Evolutionary conservation across 2,329 filamentous ascomycete species (phyloP).

Genomic region (Cladosporium sp.): DNA sequence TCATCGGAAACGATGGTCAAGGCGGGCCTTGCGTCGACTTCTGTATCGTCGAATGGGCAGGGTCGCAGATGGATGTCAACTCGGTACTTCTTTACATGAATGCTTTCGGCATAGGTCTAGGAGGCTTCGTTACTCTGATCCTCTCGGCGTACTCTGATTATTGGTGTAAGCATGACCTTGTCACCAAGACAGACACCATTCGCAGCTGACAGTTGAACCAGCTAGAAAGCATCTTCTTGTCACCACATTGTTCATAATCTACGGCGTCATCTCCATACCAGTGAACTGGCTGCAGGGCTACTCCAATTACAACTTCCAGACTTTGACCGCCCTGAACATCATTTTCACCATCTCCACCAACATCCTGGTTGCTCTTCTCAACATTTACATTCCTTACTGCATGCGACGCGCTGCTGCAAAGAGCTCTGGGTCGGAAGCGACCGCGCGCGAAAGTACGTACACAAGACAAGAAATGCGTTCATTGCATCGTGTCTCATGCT

Average conservation of each 20-base stretch:
- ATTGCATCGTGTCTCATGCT: not conserved
- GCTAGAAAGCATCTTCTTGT: constrained; percentile 19
- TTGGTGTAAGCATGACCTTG: constrained; percentile 11
- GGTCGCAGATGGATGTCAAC: constrained; percentile 18
- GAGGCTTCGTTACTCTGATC: constrained; percentile 19
- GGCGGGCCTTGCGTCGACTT: constrained; percentile 14
- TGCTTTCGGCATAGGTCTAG: constrained; percentile 18
- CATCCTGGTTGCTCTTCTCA: constrained; percentile 19
- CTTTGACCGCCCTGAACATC: constrained; percentile 13
- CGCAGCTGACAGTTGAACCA: no score
- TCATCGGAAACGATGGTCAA: constrained; percentile 12
- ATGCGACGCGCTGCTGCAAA: constrained; percentile 16
- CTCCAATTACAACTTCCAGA: constrained; percentile 16
- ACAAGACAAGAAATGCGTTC: not conserved
- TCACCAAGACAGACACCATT: no score
- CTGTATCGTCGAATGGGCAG: constrained; percentile 20
- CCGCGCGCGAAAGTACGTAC: not conserved
- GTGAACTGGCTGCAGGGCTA: constrained; percentile 19
- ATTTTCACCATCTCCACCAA: constrained; percentile 19
- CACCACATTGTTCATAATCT: constrained; percentile 14
- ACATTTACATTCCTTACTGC: constrained; percentile 21
- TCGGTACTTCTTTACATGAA: constrained; percentile 19
- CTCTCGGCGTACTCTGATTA: constrained; percentile 20
- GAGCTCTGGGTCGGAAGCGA: not conserved
- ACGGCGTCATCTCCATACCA: constrained; percentile 15